Base-by-base conservation (phyloP, 441 rosid genomes). In the Populus hybrid region DNA sequence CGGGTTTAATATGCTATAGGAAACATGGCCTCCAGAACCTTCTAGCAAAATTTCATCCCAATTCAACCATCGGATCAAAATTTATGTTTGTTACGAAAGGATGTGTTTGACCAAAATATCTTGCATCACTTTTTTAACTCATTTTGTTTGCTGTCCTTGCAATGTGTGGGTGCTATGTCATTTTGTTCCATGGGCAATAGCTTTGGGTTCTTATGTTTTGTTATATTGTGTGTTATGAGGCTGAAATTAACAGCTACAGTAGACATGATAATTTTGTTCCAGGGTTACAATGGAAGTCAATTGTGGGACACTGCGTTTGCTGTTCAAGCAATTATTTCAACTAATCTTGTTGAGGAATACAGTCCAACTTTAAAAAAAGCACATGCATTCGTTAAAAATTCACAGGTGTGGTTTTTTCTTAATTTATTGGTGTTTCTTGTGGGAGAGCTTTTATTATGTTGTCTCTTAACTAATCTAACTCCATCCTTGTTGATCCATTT, bases 221-320 rank as follows among this genome's bases (percentile, higher is more conserved):
- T 34, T 77, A 38, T 70, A n/a, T 26, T 32, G 14, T 72, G 34
- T 23, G 5, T 10, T 77, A 2, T 8, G 75, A 14, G 5, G 73
- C 50, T 26, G 73, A 38, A 59, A 63, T 21, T 75, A 11, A 28
- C 65, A 72, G 23, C 73, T 21, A 18, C 69, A 14, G 12, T 4
- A 6, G 68, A 69, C 21, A 59, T 69, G 34, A 36, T 67, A 74
- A 61, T 23, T 54, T 24, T 73, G 66, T 68, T 83, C 85, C 93
- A 96, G 99, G 97, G 98, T 83, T 94, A 93, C 72, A 94, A 95
- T 81, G 99, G 99, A 80, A 91, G 98, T 87, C 99, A 94, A 87
- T 83, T 91, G 68, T 96, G 99, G 99, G 98, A 96, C 81, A 88
- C 98, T 10, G 81, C 93, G 81, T 94, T 96, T 83, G 86, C 94